Conservation (phyloP, 176 grass and related monocot genomes). For the Juncus inflexus region DNA sequence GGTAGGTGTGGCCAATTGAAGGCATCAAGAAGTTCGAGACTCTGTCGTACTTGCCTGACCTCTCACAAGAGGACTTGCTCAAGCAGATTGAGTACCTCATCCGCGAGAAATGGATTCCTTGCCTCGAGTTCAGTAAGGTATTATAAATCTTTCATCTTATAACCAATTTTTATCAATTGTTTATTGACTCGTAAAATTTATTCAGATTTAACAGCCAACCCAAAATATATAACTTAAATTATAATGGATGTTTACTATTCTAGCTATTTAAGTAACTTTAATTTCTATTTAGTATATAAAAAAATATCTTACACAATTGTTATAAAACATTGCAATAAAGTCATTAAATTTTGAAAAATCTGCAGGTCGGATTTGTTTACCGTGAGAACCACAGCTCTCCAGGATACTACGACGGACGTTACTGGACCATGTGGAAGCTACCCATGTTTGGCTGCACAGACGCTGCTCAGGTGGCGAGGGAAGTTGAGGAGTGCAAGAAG, state of each 20-base stretch:
- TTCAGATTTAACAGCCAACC: neutral
- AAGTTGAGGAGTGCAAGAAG: constrained; percentile 36
- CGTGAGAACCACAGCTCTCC: constrained; percentile 29
- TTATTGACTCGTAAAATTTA: neutral
- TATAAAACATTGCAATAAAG: neutral
- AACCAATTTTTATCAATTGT: neutral
- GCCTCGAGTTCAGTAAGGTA: constrained; percentile 42
- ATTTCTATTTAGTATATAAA: neutral
- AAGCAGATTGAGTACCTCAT: constrained; percentile 44
- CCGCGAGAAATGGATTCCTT: constrained; percentile 32
- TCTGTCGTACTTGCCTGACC: constrained; percentile 34
- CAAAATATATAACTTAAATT: constrained; percentile 2
- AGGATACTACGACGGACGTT: constrained; percentile 37
- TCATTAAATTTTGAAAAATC: neutral
- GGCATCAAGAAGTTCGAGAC: constrained; percentile 43
- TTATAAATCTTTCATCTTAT: neutral
- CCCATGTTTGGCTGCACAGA: constrained; percentile 45
- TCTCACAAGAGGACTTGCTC: constrained; percentile 22
- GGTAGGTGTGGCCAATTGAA: constrained; percentile 37
- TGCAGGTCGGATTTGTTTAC: constrained; percentile 27
- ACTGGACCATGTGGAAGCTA: constrained; percentile 51
- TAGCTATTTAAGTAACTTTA: neutral
- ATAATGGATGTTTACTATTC: neutral
- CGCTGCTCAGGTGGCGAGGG: constrained; percentile 27
- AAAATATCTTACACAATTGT: neutral